Conservation (phyloP, 208 protist species). For the Angomonas ambiguus region DNA sequence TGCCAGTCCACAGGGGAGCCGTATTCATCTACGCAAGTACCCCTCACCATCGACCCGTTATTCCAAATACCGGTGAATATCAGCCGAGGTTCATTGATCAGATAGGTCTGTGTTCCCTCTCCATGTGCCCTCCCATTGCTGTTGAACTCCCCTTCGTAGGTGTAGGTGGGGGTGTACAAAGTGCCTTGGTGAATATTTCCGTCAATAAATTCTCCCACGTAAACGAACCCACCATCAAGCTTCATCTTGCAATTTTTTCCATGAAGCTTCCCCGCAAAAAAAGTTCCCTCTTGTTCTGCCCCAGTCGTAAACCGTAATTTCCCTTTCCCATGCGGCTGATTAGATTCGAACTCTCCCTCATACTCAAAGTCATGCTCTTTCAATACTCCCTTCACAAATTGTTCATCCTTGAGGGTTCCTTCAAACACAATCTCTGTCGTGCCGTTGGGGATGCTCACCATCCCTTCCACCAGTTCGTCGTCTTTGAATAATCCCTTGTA, state of each 20-base stretch:
- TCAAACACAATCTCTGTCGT: constrained; percentile 79
- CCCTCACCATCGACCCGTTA: constrained; percentile 77
- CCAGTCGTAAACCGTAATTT: constrained; percentile 71
- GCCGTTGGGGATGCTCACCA: constrained; percentile 84
- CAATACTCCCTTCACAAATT: constrained; percentile 75
- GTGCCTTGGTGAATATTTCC: constrained; percentile 73
- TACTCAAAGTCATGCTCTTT: constrained; percentile 83
- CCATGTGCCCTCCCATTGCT: constrained; percentile 81
- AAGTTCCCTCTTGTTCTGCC: constrained; percentile 81
- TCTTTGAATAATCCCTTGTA: constrained; percentile 72
- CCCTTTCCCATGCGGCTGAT: constrained; percentile 83
- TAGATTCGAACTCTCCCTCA: constrained; percentile 76
- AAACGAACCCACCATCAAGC: constrained; percentile 87
- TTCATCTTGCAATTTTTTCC: constrained; percentile 83
- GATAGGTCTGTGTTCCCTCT: constrained; percentile 83
- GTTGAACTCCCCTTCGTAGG: constrained; percentile 90
- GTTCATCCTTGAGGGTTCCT: constrained; percentile 73
- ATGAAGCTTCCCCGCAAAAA: constrained; percentile 85
- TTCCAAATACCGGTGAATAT: constrained; percentile 86
- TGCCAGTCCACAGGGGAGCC: constrained; percentile 85
- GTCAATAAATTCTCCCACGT: constrained; percentile 84
- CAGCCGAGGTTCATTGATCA: constrained; percentile 77
- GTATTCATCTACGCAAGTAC: constrained; percentile 81
- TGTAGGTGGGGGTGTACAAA: constrained; percentile 87
- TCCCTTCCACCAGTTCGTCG: constrained; percentile 81